Evolutionary conservation across 306 rosid genomes (phyloP).

Genomic region (Vigna radiata): DNA sequence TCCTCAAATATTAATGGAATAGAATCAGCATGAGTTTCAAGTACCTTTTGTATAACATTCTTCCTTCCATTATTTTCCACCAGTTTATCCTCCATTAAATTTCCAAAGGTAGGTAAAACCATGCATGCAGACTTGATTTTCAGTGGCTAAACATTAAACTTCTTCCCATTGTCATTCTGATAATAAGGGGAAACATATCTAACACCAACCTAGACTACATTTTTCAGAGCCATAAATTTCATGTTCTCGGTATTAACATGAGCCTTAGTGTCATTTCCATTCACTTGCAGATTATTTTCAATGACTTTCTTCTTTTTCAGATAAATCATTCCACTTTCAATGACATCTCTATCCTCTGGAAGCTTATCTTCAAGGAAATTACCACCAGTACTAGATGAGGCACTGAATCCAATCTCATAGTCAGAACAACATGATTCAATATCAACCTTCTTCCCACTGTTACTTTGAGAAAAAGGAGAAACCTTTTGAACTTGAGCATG

Average conservation of each 20-base stretch:
- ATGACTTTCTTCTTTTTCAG: too few relatives aligned
- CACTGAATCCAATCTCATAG: not conserved
- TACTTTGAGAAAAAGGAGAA: constrained; percentile 14
- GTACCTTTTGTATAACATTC: constrained; percentile 7
- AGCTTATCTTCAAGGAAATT: not conserved
- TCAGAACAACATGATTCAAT: not conserved
- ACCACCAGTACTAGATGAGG: not conserved
- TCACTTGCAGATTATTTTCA: not conserved
- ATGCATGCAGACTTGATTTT: not conserved
- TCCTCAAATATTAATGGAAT: not conserved
- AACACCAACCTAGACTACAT: not conserved
- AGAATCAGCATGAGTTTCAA: constrained; percentile 11
- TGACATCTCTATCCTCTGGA: not conserved
- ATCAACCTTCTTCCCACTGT: not conserved
- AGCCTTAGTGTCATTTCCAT: not conserved
- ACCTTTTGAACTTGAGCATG: constrained; percentile 1
- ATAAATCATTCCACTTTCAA: not conserved
- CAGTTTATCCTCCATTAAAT: not conserved
- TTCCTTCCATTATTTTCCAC: not conserved
- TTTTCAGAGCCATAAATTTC: not conserved
- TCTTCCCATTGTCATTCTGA: constrained; percentile 8
- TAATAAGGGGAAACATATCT: constrained; percentile 28
- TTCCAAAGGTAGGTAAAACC: not conserved
- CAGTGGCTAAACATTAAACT: not conserved
- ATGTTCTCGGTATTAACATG: not conserved